Conservation (phyloP, 257 asterid genomes). For the Solanum sejunctum region DNA sequence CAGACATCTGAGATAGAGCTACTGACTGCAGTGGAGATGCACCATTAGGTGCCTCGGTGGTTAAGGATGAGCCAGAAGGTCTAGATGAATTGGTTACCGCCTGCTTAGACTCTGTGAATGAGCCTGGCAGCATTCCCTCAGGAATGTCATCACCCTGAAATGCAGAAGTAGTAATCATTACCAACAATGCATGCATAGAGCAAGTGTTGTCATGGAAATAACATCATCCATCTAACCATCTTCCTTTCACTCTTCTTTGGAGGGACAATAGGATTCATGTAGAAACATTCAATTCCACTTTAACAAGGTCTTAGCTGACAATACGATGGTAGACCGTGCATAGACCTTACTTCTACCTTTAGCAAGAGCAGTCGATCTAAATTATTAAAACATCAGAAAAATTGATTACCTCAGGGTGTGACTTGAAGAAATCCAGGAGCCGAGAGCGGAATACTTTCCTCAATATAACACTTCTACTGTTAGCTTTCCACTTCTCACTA, state of each 20-base stretch:
- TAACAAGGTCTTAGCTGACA: neutral
- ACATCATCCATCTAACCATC: neutral
- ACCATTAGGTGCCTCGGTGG: slow-evolving; percentile 2
- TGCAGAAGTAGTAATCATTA: neutral
- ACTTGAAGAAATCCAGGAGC: slow-evolving; percentile 37
- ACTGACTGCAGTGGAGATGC: neutral
- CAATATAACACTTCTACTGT: slow-evolving; percentile 29
- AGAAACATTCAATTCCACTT: neutral
- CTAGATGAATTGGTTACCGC: neutral
- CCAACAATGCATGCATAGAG: neutral
- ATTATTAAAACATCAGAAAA: neutral
- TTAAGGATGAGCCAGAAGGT: neutral
- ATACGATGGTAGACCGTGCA: neutral
- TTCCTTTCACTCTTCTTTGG: neutral
- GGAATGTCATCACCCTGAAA: slow-evolving; percentile 82
- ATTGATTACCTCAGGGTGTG: slow-evolving; percentile 56
- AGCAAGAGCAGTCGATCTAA: neutral
- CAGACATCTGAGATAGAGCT: slow-evolving; percentile 38
- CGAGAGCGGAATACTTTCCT: slow-evolving; percentile 54
- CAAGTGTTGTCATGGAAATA: neutral
- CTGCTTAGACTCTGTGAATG: slow-evolving; percentile 28
- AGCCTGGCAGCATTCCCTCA: slow-evolving; percentile 54
- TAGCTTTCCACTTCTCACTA: slow-evolving; percentile 24
- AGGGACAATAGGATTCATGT: neutral
- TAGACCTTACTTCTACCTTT: neutral